These are phyloP conservation scores for Nemania serpens DNA, from an alignment of 2,329 filamentous ascomycete species.

Conservation along the genomic window DNA sequence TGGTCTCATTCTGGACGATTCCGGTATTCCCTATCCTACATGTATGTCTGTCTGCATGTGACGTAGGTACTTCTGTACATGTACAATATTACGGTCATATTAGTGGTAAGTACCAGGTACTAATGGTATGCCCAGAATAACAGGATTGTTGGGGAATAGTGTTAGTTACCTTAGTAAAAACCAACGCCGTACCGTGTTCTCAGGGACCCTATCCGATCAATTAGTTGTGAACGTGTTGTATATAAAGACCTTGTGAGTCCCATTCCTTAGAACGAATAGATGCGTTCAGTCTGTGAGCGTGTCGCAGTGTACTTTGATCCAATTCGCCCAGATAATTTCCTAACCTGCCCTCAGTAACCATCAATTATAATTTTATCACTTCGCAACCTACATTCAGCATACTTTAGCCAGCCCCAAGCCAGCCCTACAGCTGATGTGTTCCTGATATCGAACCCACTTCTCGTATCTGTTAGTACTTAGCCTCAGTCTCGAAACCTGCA, in stretches of 20 bases:
- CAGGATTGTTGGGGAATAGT: constrained; percentile 19
- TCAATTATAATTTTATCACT: constrained; percentile 12
- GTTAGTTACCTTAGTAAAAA: constrained; percentile 16
- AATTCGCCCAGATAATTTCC: constrained; percentile 16
- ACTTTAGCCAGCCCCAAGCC: neutral
- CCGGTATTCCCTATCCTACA: neutral
- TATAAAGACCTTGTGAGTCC: constrained; percentile 26
- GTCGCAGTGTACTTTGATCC: neutral
- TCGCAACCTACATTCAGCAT: neutral
- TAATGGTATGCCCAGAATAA: neutral
- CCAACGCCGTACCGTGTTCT: constrained; percentile 6
- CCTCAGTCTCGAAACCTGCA: constrained; percentile 15
- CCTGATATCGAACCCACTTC: constrained; percentile 20
- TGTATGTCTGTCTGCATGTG: constrained; percentile 13
- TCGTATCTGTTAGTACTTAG: constrained; percentile 24
- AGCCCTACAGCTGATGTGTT: constrained; percentile 15
- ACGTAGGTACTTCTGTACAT: constrained; percentile 14
- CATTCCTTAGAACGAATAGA: constrained; percentile 5
- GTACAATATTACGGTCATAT: constrained; percentile 13
- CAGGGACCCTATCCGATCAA: neutral
- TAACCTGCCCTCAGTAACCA: constrained; percentile 10
- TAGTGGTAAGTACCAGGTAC: neutral
- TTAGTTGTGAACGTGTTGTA: constrained; percentile 5
- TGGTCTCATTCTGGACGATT: constrained; percentile 1
- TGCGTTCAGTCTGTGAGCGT: constrained; percentile 10